Evolutionary conservation across 768 basidiomycete genomes (phyloP).

Genomic region (Macrolepiota dolichaula): DNA sequence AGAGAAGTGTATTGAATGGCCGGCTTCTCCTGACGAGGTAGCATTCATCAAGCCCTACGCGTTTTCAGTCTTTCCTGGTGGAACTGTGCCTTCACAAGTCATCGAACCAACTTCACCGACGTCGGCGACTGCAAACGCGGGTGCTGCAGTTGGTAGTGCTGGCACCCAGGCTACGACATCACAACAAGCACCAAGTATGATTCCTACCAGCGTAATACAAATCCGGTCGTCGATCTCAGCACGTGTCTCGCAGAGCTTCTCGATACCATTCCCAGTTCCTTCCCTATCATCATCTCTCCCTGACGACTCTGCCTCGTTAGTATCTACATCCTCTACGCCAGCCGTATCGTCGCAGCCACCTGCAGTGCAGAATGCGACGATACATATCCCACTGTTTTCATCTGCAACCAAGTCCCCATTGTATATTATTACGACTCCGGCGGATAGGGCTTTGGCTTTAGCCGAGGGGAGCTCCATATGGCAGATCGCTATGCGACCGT

Average conservation of each 20-base stretch:
- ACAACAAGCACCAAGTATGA: slow-evolving; percentile 32
- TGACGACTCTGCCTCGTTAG: slow-evolving; percentile 19
- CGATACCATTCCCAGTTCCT: slow-evolving; percentile 62
- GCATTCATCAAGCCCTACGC: slow-evolving; percentile 78
- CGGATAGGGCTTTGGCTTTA: slow-evolving; percentile 61
- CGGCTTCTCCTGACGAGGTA: slow-evolving; percentile 82
- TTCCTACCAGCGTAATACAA: slow-evolving; percentile 60
- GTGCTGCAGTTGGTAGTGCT: slow-evolving; percentile 7
- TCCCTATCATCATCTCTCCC: slow-evolving; percentile 17
- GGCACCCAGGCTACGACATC: neutral
- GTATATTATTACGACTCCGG: slow-evolving; percentile 70
- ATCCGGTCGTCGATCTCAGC: slow-evolving; percentile 70
- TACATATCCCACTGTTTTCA: slow-evolving; percentile 65
- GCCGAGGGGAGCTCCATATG: slow-evolving; percentile 79
- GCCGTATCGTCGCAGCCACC: neutral
- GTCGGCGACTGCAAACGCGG: neutral
- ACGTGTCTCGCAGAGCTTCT: slow-evolving; percentile 45
- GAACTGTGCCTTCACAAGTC: slow-evolving; percentile 41
- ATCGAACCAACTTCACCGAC: slow-evolving; percentile 18
- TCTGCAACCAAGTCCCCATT: slow-evolving; percentile 49
- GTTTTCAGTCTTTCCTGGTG: slow-evolving; percentile 70
- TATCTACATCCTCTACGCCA: slow-evolving; percentile 17
- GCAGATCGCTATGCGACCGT: slow-evolving; percentile 66
- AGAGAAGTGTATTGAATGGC: slow-evolving; percentile 60
- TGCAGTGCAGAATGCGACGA: slow-evolving; percentile 36